Evolutionary conservation across 108 stramenopile genomes (phyloP).

Genomic region (Licmophora abbreviata): DNA sequence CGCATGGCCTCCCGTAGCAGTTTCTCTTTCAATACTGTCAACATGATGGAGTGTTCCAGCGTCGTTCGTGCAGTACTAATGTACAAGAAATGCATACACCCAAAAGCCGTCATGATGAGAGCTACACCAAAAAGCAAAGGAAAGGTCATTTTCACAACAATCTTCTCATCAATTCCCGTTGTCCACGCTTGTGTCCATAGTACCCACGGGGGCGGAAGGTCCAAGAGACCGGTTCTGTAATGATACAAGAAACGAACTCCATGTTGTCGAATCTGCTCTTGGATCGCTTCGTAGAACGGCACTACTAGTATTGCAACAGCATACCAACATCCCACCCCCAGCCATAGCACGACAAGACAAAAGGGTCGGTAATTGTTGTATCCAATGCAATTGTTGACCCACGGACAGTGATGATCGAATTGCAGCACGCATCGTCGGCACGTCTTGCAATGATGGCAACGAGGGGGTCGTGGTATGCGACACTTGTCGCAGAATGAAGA

Average conservation of each 20-base stretch:
- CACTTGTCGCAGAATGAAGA: conserved; percentile 56
- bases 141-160: conserved; percentile 28
- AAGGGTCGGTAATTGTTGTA: conserved; percentile 78
- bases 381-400: conserved; percentile 97
- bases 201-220: conserved; percentile 43
- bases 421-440: conserved; percentile 68
- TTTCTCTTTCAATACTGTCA: background rate
- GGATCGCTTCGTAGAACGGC: conserved; percentile 41
- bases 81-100: conserved; percentile 31
- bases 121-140: conserved; percentile 33
- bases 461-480: conserved; percentile 46
- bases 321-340: conserved; percentile 58
- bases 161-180: conserved; percentile 9
- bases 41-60: conserved; percentile 34
- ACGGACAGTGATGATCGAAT: conserved; percentile 96
- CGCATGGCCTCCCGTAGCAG: background rate
- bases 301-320: conserved; percentile 37
- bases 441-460: conserved; percentile 70
- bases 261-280: conserved; percentile 26
- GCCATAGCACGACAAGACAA: conserved; percentile 45
- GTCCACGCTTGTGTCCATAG: conserved; percentile 14
- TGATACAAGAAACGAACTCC: conserved; percentile 34
- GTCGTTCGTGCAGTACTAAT: conserved; percentile 25
- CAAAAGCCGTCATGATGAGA: conserved; percentile 17
- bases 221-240: conserved; percentile 50